Evolutionary conservation across 495 filamentous ascomycete species (phyloP), one percentile per base, ranked within the genome.

Genomic region (Penicillium roqueforti): DNA sequence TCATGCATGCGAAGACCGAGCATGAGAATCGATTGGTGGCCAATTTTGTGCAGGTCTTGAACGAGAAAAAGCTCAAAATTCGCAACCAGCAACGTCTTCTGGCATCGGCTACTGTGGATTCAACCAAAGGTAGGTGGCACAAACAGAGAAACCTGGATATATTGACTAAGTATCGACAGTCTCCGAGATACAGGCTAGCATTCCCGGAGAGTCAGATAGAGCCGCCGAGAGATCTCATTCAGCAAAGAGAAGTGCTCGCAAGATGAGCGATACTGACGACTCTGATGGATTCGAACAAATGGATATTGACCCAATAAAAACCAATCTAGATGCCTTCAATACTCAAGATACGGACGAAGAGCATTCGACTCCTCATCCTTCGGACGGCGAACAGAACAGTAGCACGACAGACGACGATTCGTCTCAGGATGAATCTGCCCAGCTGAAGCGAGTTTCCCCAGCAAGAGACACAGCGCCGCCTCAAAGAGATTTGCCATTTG

Each of bases 31-130:
- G 84, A 47, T 66, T 95, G 5, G 69, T 95, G 3, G 76, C 81
- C 34, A 91, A 88, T 63, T 89, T 91, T 51, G 78, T 78, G 31
- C 75, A 80, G 18, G 67, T 95, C 2, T 68, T 96, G 0, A 96
- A 96, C 57, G 84, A 85, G 60, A 96, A 96, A 70, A 96, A 96
- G 68, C 74, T 88, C n/a, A 95, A 93, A 69, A 92, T 96, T 20
- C 75, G 89, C 26, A 86, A 92, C 55, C 88, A 93, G 65, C 85
- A 90, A 56, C 78, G 85, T 18, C 59, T 91, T 8, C 66, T 93
- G 5, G 79, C 76, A 14, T 73, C 76, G n/a, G 80, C 83, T 6
- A 83, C 78, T 34, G 66, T 81, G 8, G 81, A 87, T 62, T 67
- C 76, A 0, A 61, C 68, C 1, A 76, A 64, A 62, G 65, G 74